A percentile compares a stretch with the other conserved stretches of the same genome.
phyloP scores from a whole-genome alignment of 352 stramenopile genomes.

The Globisporangium emineosum region DNA sequence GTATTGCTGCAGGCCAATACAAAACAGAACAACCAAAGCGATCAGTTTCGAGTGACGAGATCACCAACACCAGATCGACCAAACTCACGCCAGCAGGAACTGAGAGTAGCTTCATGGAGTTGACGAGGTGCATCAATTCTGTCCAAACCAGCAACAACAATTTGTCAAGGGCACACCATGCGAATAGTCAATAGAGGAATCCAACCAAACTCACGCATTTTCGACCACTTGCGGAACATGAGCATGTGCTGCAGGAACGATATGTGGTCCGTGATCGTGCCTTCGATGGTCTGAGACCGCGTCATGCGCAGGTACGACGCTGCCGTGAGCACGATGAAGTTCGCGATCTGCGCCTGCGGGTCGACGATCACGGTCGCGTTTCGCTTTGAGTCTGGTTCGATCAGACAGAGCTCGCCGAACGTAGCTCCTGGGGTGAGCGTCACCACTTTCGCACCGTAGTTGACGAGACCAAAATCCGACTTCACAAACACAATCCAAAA shows the following conservation, averaged over 20 bases:
- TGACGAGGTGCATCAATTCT: slow-evolving; percentile 85
- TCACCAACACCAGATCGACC: not conserved
- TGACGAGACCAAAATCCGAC: slow-evolving; percentile 37
- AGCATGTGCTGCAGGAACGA: slow-evolving; percentile 77
- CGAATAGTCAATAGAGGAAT: not conserved
- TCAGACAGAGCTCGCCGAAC: slow-evolving; percentile 83
- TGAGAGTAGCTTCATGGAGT: slow-evolving; percentile 78
- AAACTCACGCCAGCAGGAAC: slow-evolving; percentile 45
- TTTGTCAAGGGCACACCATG: not conserved
- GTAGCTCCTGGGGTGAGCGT: slow-evolving; percentile 74
- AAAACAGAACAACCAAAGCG: slow-evolving; percentile 3
- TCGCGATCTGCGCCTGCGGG: slow-evolving; percentile 54
- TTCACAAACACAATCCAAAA: slow-evolving; percentile 4
- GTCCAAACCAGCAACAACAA: not conserved
- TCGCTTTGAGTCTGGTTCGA: slow-evolving; percentile 82
- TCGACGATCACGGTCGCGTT: slow-evolving; percentile 83
- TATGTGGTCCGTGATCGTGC: slow-evolving; percentile 84
- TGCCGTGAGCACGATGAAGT: slow-evolving; percentile 84
- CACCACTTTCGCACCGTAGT: slow-evolving; percentile 62
- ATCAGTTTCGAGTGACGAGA: not conserved
- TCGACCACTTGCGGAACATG: slow-evolving; percentile 77
- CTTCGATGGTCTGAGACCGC: slow-evolving; percentile 74
- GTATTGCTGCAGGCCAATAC: slow-evolving; percentile 59
- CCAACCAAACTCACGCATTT: slow-evolving; percentile 64
- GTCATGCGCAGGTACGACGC: slow-evolving; percentile 82